Evolutionary conservation across 192 early-diverging fungal species (phyloP).

Genomic region (Cetraspora pellucida): DNA sequence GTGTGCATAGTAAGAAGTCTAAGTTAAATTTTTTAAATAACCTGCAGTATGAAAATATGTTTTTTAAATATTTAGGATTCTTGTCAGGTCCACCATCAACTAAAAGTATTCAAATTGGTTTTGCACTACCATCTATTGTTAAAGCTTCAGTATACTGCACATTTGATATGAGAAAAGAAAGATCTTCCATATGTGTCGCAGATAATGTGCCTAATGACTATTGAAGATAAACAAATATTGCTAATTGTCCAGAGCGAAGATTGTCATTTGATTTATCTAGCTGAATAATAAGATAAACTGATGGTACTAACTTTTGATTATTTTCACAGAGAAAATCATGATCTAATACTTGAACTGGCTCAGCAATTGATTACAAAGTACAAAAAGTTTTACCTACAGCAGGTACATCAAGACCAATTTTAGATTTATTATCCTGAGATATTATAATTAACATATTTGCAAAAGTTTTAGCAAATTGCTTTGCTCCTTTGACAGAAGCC

Average conservation of each 20-base stretch:
- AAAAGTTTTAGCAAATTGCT: slow-evolving; percentile 3
- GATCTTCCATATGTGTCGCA: neutral
- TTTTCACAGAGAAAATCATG: neutral
- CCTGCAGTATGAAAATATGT: neutral
- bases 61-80: neutral
- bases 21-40: neutral
- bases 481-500: neutral
- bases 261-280: neutral
- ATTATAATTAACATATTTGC: neutral
- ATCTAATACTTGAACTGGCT: neutral
- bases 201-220: neutral
- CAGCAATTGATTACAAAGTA: neutral
- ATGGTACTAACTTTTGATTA: neutral
- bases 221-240: neutral
- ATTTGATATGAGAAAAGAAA: neutral
- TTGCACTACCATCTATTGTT: neutral
- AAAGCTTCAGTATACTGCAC: neutral
- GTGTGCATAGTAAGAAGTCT: no score
- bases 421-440: neutral
- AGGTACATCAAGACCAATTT: neutral
- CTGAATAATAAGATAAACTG: neutral
- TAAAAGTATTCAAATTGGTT: neutral
- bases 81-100: neutral
- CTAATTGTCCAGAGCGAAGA: neutral
- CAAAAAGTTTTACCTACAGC: neutral